phyloP scores from a whole-genome alignment of 371 early-diverging fungal species.

The Mucor irregularis region DNA sequence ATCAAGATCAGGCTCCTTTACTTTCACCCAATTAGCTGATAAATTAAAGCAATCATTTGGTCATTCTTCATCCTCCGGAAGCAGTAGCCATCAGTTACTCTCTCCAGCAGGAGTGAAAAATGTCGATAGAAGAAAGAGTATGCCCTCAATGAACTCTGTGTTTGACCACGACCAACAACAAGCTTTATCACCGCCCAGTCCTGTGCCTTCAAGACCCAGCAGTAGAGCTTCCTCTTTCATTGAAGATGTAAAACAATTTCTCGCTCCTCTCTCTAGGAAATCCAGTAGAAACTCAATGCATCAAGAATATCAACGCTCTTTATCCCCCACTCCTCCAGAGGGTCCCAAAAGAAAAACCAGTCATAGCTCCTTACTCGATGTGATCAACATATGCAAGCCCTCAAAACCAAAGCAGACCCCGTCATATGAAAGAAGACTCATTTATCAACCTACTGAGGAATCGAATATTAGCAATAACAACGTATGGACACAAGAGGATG shows the following conservation, averaged over 20 bases:
- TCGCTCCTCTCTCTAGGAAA: slow-evolving; percentile 22
- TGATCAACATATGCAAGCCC: slow-evolving; percentile 20
- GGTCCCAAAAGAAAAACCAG: slow-evolving; percentile 13
- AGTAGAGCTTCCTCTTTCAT: slow-evolving; percentile 29
- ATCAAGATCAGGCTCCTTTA: slow-evolving; percentile 22
- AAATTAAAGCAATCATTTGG: slow-evolving; percentile 21
- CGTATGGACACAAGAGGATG: slow-evolving; percentile 4
- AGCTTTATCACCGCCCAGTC: slow-evolving; percentile 7
- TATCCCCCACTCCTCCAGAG: background rate
- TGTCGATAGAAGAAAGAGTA: slow-evolving; percentile 22
- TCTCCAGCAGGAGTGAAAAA: background rate
- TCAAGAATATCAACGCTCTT: slow-evolving; percentile 12
- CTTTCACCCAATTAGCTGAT: slow-evolving; percentile 15
- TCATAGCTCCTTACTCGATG: slow-evolving; percentile 21
- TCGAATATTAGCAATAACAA: background rate
- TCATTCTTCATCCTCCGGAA: background rate
- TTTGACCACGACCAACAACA: background rate
- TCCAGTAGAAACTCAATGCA: slow-evolving; percentile 23
- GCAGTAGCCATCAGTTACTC: background rate
- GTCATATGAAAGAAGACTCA: slow-evolving; percentile 18
- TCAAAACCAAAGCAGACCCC: slow-evolving; percentile 4
- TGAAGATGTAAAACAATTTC: slow-evolving; percentile 28
- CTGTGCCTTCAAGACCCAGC: slow-evolving; percentile 13
- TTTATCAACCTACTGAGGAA: background rate
- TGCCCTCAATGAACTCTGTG: slow-evolving; percentile 15